Conservation (phyloP, 1,139 yeast genomes). For the Hansenula lynferdii region DNA sequence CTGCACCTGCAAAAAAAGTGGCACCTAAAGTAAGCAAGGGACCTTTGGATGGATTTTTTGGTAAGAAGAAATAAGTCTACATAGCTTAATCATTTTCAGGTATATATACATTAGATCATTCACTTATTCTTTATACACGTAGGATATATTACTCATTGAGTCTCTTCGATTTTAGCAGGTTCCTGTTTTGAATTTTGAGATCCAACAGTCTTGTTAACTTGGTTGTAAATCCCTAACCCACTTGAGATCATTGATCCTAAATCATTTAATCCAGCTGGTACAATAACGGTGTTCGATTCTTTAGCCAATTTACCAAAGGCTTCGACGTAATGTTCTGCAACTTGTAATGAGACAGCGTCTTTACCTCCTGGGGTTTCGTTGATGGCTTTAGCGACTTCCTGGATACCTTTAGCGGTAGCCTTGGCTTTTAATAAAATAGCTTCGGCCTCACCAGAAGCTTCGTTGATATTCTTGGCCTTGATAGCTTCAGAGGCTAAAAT, state of each 20-base stretch:
- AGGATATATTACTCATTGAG: too few species aligned
- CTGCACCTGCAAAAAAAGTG: conserved; percentile 50
- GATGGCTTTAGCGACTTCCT: conserved; percentile 62
- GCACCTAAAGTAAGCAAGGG: conserved; percentile 27
- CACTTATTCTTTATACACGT: too few species aligned
- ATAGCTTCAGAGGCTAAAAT: conserved; percentile 70
- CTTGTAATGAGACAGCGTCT: conserved; percentile 72
- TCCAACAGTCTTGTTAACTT: conserved; percentile 30
- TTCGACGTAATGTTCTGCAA: conserved; percentile 80
- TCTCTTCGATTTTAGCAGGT: conserved; percentile 2
- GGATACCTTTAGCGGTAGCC: conserved; percentile 73
- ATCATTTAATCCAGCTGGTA: conserved; percentile 75
- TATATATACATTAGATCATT: conserved; percentile 3
- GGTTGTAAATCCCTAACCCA: conserved; percentile 68
- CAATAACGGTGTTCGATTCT: conserved; percentile 71
- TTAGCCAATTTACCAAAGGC: conserved; percentile 82
- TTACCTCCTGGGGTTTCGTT: conserved; percentile 63
- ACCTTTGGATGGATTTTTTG: conserved; percentile 21
- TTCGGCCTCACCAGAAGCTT: conserved; percentile 67
- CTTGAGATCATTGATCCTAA: conserved; percentile 72
- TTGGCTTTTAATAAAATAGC: conserved; percentile 63
- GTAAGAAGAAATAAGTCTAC: conserved; percentile 10
- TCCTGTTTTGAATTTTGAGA: not conserved
- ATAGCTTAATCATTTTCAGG: not conserved
- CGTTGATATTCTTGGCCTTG: conserved; percentile 57